These are phyloP conservation scores for Penstemon eatonii DNA, from an alignment of 257 asterid species.

Conservation along the genomic window DNA sequence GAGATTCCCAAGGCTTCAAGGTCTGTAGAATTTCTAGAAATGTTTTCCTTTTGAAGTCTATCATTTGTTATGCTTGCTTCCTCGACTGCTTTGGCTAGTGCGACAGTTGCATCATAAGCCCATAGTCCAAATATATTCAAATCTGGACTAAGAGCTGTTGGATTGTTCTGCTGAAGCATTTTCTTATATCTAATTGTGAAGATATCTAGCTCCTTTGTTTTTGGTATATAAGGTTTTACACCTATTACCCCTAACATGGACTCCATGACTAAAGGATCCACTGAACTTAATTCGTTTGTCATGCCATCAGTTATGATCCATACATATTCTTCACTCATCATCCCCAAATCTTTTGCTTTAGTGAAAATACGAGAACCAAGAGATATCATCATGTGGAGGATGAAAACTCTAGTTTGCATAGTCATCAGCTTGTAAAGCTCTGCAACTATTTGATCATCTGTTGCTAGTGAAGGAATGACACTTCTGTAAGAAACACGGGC, in stretches of 20 bases:
- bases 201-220: conserved; percentile 25
- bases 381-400: conserved; percentile 38
- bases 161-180: conserved; percentile 24
- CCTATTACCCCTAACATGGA: conserved; percentile 65
- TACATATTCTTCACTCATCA: conserved; percentile 48
- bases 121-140: conserved; percentile 42
- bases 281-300: conserved; percentile 25
- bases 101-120: conserved; percentile 54
- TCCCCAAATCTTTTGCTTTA: conserved; percentile 40
- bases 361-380: conserved; percentile 43
- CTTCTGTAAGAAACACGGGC: conserved; percentile 48
- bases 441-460: conserved; percentile 37
- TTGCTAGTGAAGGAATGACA: conserved; percentile 36
- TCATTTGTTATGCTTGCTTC: conserved; percentile 23
- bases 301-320: conserved; percentile 58
- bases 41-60: conserved; percentile 20
- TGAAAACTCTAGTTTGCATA: conserved; percentile 54
- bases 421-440: conserved; percentile 52
- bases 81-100: conserved; percentile 56
- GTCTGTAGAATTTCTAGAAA: conserved; percentile 34
- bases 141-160: conserved; percentile 10
- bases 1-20: conserved; percentile 49
- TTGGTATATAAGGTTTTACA: conserved; percentile 39
- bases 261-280: conserved; percentile 31
- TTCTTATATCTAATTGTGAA: conserved; percentile 40